These are phyloP conservation scores for Leucosporidium yakuticum DNA, from an alignment of 768 basidiomycete genomes.

Conservation along the genomic window DNA sequence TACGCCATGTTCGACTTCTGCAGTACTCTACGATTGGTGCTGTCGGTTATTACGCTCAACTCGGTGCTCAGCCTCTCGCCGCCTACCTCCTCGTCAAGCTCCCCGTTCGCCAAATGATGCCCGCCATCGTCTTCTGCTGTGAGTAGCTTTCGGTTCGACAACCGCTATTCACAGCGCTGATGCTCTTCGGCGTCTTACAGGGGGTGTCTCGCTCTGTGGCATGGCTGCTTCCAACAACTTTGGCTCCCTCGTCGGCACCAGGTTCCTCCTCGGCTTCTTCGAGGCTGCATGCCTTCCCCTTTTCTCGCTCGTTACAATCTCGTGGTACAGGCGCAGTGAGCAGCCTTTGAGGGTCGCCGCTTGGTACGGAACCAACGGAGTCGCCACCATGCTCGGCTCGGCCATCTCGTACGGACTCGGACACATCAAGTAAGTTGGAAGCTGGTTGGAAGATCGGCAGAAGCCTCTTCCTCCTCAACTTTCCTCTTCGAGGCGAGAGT, in stretches of 20 bases:
- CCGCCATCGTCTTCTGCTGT: conserved; percentile 23
- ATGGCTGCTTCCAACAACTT: conserved; percentile 39
- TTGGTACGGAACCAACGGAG: conserved; percentile 28
- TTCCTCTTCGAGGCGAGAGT: no score
- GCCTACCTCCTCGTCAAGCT: conserved; percentile 31
- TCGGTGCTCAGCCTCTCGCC: conserved; percentile 21
- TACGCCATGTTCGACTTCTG: no score
- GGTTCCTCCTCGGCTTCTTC: conserved; percentile 45
- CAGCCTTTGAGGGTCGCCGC: conserved; percentile 37
- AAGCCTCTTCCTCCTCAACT: no score
- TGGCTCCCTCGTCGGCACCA: conserved; percentile 39
- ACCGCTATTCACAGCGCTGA: not conserved
- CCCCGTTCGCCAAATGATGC: conserved; percentile 14
- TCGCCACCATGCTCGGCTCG: conserved; percentile 24
- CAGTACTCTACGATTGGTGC: conserved; percentile 36
- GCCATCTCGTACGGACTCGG: conserved; percentile 19
- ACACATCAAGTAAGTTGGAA: not conserved
- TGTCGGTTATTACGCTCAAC: conserved; percentile 32
- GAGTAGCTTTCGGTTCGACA: not conserved
- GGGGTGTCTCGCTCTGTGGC: conserved; percentile 36
- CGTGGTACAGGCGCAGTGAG: conserved; percentile 38
- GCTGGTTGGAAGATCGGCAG: no score
- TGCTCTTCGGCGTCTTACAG: conserved; percentile 11
- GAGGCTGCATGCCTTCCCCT: conserved; percentile 43
- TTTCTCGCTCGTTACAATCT: conserved; percentile 43